Evolutionary conservation across 805 yeast species (phyloP), one percentile per base, ranked within the genome.

Genomic region (Ogataea dorogensis): DNA sequence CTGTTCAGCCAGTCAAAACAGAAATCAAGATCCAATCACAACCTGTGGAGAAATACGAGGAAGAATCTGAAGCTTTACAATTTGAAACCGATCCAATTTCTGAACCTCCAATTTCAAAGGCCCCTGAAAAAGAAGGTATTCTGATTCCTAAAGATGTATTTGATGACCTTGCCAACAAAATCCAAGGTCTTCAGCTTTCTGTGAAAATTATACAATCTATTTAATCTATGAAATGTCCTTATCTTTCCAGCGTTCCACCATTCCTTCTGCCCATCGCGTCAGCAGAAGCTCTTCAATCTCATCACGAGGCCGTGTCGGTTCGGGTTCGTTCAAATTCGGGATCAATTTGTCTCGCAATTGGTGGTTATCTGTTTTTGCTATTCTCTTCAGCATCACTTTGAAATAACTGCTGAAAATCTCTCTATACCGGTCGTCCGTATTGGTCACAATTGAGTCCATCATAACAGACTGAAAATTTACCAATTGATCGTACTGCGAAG

Each of bases 221-320:
- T 18, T 38, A 28, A 21, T 32, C 19, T 27, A 31, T n/a, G 18
- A 20, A 28, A 7, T 21, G 16, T 13, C 8, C 25, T 28, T 13
- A 14, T 29, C 21, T 23, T 31, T 36, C 40, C 43, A 34, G 26
- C 37, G 40, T 17, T 43, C 46, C n/a, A 62, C 30, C 46, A 61
- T 53, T 3, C 60, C 57, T 33, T 64, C 76, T 1, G 75, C 69
- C 79, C 79, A 73, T 43, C 77, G 57, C 17, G 68, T 67, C 32
- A 72, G 41, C 25, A 73, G 44, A 13, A 73, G 45, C 44, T 71
- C 73, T 45, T 73, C 79, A 8, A 59, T 46, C 23, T 59, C 60
- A 40, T 60, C 65, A 17, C 61, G 47, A 12, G 46, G 25, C 15
- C 25, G 33, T n/a, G n/a, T n/a, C n/a, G n/a, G n/a, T 7, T 26